These are phyloP conservation scores for Chloris gayana DNA, from an alignment of 176 grass and related monocot genomes.

Conservation along the genomic window DNA sequence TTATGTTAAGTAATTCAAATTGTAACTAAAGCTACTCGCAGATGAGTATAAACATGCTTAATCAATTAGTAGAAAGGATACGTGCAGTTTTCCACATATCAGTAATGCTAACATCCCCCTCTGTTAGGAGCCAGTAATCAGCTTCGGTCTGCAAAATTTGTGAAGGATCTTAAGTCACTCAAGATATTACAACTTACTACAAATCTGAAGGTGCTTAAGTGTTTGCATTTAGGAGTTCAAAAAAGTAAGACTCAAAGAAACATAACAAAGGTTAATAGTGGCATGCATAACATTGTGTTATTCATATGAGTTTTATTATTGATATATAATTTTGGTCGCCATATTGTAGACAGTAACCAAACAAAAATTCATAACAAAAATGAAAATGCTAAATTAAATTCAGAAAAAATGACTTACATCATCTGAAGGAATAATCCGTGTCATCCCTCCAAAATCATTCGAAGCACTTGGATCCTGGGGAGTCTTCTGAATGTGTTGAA, in stretches of 20 bases:
- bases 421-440: conserved; percentile 89
- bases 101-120: conserved; percentile 82
- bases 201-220: background rate
- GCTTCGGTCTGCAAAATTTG: conserved; percentile 77
- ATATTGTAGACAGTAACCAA: background rate
- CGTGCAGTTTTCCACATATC: conserved; percentile 80
- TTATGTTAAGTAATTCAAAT: conserved; percentile 55
- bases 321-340: background rate
- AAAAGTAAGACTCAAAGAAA: conserved; percentile 3
- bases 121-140: conserved; percentile 96
- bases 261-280: conserved; percentile 28
- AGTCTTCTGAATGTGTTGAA: conserved; percentile 42
- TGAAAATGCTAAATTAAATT: background rate
- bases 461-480: conserved; percentile 53
- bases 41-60: conserved; percentile 15
- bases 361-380: background rate
- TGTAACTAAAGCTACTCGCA: conserved; percentile 22
- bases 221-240: conserved; percentile 14
- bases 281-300: background rate
- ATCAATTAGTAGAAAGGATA: conserved; percentile 68
- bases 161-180: conserved; percentile 29
- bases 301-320: background rate
- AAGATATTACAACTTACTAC: background rate
- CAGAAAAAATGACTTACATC: conserved; percentile 58
- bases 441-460: conserved; percentile 83